Percentiles rank a stretch among this genome's conserved stretches.
phyloP scores from a whole-genome alignment of 345 rosid species.

The Turnera subulata region DNA sequence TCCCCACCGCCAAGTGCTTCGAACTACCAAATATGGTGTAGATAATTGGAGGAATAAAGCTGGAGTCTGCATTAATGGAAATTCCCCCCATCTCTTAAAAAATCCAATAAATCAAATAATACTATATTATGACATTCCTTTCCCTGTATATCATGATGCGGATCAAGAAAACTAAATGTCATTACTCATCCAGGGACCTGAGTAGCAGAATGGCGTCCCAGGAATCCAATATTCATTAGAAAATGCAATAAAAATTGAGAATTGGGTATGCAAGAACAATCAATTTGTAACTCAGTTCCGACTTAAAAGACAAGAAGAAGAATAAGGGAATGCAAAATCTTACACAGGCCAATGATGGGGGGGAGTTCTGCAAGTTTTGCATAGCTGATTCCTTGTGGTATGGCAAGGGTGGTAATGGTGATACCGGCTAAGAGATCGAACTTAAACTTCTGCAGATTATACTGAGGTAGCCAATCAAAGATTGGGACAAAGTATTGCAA shows the following conservation, averaged over 20 bases:
- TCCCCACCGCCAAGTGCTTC: constrained; percentile 75
- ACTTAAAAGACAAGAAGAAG: too few species aligned
- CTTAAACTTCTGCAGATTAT: constrained; percentile 37
- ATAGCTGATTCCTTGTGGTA: constrained; percentile 95
- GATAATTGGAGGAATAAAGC: constrained; percentile 77
- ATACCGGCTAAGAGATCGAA: constrained; percentile 84
- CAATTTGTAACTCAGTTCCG: too few species aligned
- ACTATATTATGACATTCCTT: too few species aligned
- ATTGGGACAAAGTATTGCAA: constrained; percentile 68
- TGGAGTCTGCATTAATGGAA: constrained; percentile 57
- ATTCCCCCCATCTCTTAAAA: too few species aligned
- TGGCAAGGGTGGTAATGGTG: constrained; percentile 85
- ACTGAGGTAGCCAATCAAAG: constrained; percentile 73
- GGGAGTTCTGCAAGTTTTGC: constrained; percentile 79
- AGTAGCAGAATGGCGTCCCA: too few species aligned
- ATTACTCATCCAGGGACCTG: too few species aligned
- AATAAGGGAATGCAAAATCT: constrained; percentile 15
- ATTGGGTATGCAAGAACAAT: too few species aligned
- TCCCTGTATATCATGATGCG: too few species aligned
- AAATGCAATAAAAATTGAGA: too few species aligned
- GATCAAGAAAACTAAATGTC: too few species aligned
- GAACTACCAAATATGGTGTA: constrained; percentile 87
- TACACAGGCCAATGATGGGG: constrained; percentile 84
- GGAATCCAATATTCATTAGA: too few species aligned
- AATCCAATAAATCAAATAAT: too few species aligned